Conservation (phyloP, 306 rosid genomes). For the Vachellia collinsii region DNA sequence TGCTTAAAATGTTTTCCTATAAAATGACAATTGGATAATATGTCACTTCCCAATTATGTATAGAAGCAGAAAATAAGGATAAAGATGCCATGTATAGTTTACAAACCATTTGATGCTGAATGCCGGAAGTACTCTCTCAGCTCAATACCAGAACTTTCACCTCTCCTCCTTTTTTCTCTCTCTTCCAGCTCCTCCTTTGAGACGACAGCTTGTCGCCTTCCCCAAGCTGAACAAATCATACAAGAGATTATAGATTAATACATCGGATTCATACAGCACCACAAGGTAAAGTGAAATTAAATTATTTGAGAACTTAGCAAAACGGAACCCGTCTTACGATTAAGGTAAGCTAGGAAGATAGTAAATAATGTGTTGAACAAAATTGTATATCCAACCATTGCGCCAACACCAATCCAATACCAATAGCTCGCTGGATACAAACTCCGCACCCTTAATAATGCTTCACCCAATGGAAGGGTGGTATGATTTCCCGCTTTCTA, state of each 20-base stretch:
- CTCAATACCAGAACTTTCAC: conserved; percentile 73
- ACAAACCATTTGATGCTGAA: conserved; percentile 83
- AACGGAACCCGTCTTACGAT: conserved; percentile 71
- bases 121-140: conserved; percentile 88
- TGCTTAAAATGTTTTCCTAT: conserved; percentile 84
- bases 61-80: not conserved
- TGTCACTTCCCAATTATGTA: conserved; percentile 20
- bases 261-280: conserved; percentile 28
- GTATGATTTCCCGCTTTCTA: conserved; percentile 64
- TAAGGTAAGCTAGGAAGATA: conserved; percentile 82
- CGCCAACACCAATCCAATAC: conserved; percentile 99
- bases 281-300: conserved; percentile 30
- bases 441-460: conserved; percentile 68
- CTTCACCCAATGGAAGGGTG: conserved; percentile 65
- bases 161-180: conserved; percentile 84
- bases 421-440: conserved; percentile 83
- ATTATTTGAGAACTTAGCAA: conserved; percentile 27
- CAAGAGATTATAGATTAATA: conserved; percentile 17
- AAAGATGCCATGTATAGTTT: conserved; percentile 19
- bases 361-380: conserved; percentile 84
- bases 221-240: conserved; percentile 62
- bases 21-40: conserved; percentile 38
- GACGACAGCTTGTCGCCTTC: conserved; percentile 87
- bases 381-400: conserved; percentile 90
- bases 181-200: conserved; percentile 86